These are phyloP conservation scores for Monosporozyma siamensis DNA, from an alignment of 805 yeast species.

Conservation along the genomic window DNA sequence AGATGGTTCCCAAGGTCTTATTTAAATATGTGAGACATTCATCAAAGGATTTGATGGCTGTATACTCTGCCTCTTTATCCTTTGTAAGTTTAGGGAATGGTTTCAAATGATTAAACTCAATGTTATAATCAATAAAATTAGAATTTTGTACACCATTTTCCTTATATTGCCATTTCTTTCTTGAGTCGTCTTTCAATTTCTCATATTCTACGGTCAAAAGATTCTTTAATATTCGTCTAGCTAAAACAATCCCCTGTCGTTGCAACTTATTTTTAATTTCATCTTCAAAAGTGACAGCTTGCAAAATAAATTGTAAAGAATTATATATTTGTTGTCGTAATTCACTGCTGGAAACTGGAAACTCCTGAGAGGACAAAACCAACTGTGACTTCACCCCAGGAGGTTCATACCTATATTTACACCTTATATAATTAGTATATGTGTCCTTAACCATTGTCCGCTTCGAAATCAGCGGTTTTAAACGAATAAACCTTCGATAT, in stretches of 20 bases:
- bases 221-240: slow-evolving; percentile 21
- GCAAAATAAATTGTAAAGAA: slow-evolving; percentile 19
- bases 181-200: slow-evolving; percentile 8
- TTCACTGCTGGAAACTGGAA: background rate
- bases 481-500: slow-evolving; percentile 23
- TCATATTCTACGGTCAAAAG: slow-evolving; percentile 23
- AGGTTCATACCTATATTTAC: slow-evolving; percentile 24
- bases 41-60: slow-evolving; percentile 20
- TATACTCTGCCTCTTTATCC: slow-evolving; percentile 1
- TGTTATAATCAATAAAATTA: slow-evolving; percentile 7
- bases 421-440: slow-evolving; percentile 21
- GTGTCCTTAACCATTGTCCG: slow-evolving; percentile 20
- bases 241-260: background rate
- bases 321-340: slow-evolving; percentile 7
- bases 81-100: background rate
- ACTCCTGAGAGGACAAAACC: slow-evolving; percentile 7
- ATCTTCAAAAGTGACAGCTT: slow-evolving; percentile 15
- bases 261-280: too few species aligned
- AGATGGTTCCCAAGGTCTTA: slow-evolving; percentile 19
- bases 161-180: background rate
- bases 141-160: background rate
- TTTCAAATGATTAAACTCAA: slow-evolving; percentile 13
- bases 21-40: slow-evolving; percentile 18
- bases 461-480: slow-evolving; percentile 22
- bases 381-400: slow-evolving; percentile 17